Evolutionary conservation across 352 stramenopile species (phyloP), one percentile per base, ranked within the genome.

Genomic region (Phytopythium kandeliae): DNA sequence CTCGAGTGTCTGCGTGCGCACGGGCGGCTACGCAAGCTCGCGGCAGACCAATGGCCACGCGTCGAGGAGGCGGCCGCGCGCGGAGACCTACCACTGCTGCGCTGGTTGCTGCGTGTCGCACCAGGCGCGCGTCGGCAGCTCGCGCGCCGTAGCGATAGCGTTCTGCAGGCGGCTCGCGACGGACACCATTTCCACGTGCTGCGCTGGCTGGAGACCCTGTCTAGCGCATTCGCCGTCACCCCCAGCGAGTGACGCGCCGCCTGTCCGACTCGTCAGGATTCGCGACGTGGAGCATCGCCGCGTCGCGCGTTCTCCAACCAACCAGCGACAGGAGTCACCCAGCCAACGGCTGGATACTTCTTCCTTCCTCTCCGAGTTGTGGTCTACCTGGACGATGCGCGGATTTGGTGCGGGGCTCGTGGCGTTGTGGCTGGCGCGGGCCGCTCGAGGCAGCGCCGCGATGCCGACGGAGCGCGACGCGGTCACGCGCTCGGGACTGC

Each of bases 191-290:
- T 73, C 24, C 45, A 63, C 31, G 22, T 76, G 4, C 36, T 76
- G 48, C 49, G 60, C 43, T 76, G 67, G 63, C 51, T 76, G 9
- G 67, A 76, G 46, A 70, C 53, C 21, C 52, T 76, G 5, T 58
- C 57, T 11, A 53, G 33, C 28, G 26, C 26, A 25, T 34, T 21
- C 22, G 31, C n/a, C n/a, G n/a, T 43, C 13, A 22, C 28, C 0
- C 13, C 22, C 7, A 44, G 47, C 22, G 28, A 53, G 19, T 49
- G 40, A 46, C 15, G 38, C n/a, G 28, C n/a, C n/a, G n/a, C n/a
- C n/a, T n/a, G n/a, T n/a, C n/a, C n/a, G n/a, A n/a, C n/a, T n/a
- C n/a, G n/a, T n/a, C n/a, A n/a, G 7, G 31, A 35, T 35, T 35
- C 11, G 3, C 31, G 7, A 16, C 15, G 31, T 35, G 11, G 31